These are phyloP conservation scores for Microbotryum silenes-acaulis DNA, from an alignment of 1,284 basidiomycete species.

Conservation along the genomic window DNA sequence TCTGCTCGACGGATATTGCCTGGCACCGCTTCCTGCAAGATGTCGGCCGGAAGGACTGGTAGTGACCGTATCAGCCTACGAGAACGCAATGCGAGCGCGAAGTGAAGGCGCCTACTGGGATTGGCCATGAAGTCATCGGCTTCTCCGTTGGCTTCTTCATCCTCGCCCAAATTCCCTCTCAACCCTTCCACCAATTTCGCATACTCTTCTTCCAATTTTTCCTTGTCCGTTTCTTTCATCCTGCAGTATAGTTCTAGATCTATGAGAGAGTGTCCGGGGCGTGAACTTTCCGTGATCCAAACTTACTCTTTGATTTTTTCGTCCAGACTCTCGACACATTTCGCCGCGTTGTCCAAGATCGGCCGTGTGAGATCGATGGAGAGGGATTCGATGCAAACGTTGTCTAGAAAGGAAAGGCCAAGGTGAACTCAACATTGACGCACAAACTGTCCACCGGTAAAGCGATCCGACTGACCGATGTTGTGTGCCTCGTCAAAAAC, in stretches of 20 bases:
- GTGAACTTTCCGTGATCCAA: neutral
- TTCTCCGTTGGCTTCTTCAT: constrained; percentile 48
- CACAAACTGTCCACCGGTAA: neutral
- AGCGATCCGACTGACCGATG: constrained; percentile 58
- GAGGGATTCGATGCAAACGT: constrained; percentile 97
- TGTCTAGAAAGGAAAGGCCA: constrained; percentile 52
- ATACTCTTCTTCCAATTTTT: constrained; percentile 94
- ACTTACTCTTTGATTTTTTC: constrained; percentile 89
- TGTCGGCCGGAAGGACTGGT: constrained; percentile 82
- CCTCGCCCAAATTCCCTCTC: constrained; percentile 49
- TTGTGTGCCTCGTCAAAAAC: constrained; percentile 99
- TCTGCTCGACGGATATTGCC: constrained; percentile 98
- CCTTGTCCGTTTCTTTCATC: constrained; percentile 87
- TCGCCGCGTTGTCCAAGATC: constrained; percentile 89
- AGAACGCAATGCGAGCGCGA: neutral
- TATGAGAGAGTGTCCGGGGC: too few relatives aligned
- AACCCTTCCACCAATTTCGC: constrained; percentile 91
- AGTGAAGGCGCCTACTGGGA: constrained; percentile 53
- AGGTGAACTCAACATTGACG: neutral
- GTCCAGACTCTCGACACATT: constrained; percentile 77
- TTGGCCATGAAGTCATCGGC: constrained; percentile 85
- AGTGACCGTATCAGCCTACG: constrained; percentile 13
- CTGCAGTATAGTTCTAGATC: constrained; percentile 44
- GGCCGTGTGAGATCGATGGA: constrained; percentile 98
- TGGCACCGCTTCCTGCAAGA: constrained; percentile 89